phyloP scores from a whole-genome alignment of 345 rosid species.

The Citrus cavaleriei region DNA sequence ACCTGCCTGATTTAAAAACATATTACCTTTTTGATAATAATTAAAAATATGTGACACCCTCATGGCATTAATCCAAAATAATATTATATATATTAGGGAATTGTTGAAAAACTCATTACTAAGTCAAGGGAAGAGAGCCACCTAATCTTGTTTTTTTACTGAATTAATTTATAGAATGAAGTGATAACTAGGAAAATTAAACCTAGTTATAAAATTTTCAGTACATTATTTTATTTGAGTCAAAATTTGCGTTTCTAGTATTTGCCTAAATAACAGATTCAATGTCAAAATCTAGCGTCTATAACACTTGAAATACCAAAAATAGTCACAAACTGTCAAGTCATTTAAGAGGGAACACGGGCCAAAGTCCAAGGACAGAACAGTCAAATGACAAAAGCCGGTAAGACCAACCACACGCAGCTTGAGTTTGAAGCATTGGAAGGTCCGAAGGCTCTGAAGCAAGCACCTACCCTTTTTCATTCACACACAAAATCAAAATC shows the following conservation, averaged over 20 bases:
- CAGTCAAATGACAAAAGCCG: not conserved
- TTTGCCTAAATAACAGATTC: not conserved
- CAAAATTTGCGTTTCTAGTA: not conserved
- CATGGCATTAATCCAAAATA: too few relatives aligned
- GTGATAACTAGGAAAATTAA: too few relatives aligned
- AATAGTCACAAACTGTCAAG: not conserved
- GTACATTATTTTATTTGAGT: not conserved
- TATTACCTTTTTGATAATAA: too few relatives aligned
- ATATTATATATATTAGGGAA: too few relatives aligned
- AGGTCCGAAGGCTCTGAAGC: conserved; percentile 10
- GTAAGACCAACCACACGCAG: not conserved
- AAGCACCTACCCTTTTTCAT: not conserved
- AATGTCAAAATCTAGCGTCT: not conserved
- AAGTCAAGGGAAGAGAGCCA: not conserved
- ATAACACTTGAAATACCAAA: not conserved
- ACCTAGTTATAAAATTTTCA: too few relatives aligned
- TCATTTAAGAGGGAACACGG: not conserved
- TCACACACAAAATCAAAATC: not conserved
- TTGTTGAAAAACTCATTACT: not conserved
- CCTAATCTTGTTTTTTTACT: not conserved
- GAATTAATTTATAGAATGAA: too few relatives aligned
- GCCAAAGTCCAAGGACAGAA: conserved; percentile 1
- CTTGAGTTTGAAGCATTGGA: conserved; percentile 24
- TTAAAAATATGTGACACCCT: too few relatives aligned
- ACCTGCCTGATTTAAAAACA: too few relatives aligned